These are phyloP conservation scores for Erodium maritimum DNA, from an alignment of 345 rosid species.

Conservation along the genomic window DNA sequence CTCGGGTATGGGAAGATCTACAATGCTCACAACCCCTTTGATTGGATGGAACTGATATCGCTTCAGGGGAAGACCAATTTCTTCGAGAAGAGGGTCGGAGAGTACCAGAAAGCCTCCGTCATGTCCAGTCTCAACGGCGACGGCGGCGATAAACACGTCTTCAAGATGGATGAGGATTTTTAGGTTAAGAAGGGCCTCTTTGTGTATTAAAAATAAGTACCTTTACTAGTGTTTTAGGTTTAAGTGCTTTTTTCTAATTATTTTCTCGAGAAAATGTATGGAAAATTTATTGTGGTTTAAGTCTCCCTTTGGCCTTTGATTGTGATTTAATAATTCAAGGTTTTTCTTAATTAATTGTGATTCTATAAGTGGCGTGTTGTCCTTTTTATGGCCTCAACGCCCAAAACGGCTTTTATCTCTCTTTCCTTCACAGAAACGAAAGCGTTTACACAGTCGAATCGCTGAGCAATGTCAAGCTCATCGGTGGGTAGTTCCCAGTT, in stretches of 20 bases:
- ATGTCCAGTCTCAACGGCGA: constrained; percentile 54
- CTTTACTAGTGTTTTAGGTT: background rate
- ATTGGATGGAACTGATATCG: constrained; percentile 88
- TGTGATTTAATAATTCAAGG: background rate
- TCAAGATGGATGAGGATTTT: constrained; percentile 68
- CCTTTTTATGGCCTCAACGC: too few species aligned
- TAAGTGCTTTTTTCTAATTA: background rate
- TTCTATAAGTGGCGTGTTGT: too few species aligned
- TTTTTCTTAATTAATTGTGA: too few species aligned
- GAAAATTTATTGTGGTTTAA: background rate
- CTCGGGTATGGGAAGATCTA: constrained; percentile 65
- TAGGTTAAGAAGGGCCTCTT: constrained; percentile 8
- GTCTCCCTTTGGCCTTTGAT: too few species aligned
- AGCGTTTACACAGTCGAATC: background rate
- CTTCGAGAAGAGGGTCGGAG: constrained; percentile 78
- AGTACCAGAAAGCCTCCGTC: constrained; percentile 71
- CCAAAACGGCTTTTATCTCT: background rate
- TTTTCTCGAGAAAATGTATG: constrained; percentile 1
- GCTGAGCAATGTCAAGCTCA: background rate
- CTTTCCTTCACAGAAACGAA: too few species aligned
- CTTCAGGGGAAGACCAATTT: constrained; percentile 85
- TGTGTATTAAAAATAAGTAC: background rate
- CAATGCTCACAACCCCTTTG: constrained; percentile 54
- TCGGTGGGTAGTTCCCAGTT: constrained; percentile 14
- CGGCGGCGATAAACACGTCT: constrained; percentile 44